These are phyloP conservation scores for Microcera coccophila DNA, from an alignment of 2,329 filamentous ascomycete species.

Conservation along the genomic window DNA sequence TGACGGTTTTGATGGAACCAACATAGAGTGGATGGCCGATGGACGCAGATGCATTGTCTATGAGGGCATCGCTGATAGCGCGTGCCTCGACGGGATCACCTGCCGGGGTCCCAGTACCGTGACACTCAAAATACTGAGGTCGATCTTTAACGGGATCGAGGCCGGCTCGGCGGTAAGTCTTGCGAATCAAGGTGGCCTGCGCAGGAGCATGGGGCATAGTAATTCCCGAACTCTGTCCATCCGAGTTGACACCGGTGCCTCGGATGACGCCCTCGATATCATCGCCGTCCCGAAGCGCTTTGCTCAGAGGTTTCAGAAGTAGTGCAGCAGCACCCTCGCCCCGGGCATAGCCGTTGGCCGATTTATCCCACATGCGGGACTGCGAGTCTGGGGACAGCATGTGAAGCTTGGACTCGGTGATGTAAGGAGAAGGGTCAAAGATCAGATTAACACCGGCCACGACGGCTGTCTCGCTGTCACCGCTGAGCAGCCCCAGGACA, in stretches of 20 bases:
- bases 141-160: conserved; percentile 21
- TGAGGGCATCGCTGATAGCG: conserved; percentile 29
- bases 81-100: conserved; percentile 12
- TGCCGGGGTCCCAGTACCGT: conserved; percentile 16
- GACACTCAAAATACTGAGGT: conserved; percentile 33
- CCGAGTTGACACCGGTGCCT: conserved; percentile 26
- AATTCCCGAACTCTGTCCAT: conserved; percentile 40
- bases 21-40: conserved; percentile 6
- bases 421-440: conserved; percentile 20
- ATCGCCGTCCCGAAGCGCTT: conserved; percentile 42
- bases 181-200: conserved; percentile 23
- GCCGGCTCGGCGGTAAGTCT: conserved; percentile 27
- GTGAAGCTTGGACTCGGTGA: conserved; percentile 36
- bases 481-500: conserved; percentile 26
- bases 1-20: conserved; percentile 41
- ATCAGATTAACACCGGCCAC: conserved; percentile 32
- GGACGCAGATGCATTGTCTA: conserved; percentile 10
- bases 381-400: not conserved
- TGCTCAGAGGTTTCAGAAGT: conserved; percentile 46
- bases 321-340: conserved; percentile 33
- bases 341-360: conserved; percentile 30
- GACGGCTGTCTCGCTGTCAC: conserved; percentile 36
- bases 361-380: conserved; percentile 37
- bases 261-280: conserved; percentile 37
- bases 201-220: conserved; percentile 24